Evolutionary conservation across 495 filamentous ascomycete genomes (phyloP).

Genomic region (Aspergillus conjunctus): DNA sequence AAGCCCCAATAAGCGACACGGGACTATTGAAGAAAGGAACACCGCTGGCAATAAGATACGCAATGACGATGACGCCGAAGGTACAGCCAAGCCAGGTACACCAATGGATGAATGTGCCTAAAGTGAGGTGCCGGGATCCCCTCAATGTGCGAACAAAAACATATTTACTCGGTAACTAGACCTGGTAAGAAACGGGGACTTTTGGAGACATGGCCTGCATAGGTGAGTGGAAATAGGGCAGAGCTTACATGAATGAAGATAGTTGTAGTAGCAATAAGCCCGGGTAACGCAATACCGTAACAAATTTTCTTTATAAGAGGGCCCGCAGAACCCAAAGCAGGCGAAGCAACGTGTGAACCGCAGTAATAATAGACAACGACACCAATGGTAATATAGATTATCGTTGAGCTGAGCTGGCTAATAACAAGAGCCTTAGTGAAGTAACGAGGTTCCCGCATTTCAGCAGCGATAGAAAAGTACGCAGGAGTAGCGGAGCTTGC

Average conservation of each 20-base stretch:
- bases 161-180: conserved; percentile 51
- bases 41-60: conserved; percentile 67
- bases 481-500: conserved; percentile 63
- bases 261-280: conserved; percentile 29
- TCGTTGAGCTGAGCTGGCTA: conserved; percentile 48
- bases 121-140: conserved; percentile 53
- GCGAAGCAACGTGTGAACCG: conserved; percentile 64
- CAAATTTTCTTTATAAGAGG: conserved; percentile 60
- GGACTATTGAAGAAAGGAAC: conserved; percentile 63
- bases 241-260: conserved; percentile 33
- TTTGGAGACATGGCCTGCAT: conserved; percentile 31
- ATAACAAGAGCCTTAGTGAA: conserved; percentile 57
- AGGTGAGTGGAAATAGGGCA: conserved; percentile 55
- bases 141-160: conserved; percentile 60
- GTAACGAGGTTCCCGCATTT: conserved; percentile 69
- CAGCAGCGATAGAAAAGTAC: conserved; percentile 72
- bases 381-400: conserved; percentile 66
- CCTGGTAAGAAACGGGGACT: conserved; percentile 26
- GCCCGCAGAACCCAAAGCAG: conserved; percentile 67
- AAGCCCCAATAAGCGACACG: not conserved
- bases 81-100: conserved; percentile 61
- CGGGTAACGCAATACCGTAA: conserved; percentile 71
- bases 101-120: conserved; percentile 59
- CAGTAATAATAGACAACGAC: conserved; percentile 70
- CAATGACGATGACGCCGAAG: conserved; percentile 53